A percentile compares a stretch with the other conserved stretches of the same genome.
These are phyloP conservation scores for Eucalyptus victrix DNA, from an alignment of 345 rosid species.

Conservation along the genomic window DNA sequence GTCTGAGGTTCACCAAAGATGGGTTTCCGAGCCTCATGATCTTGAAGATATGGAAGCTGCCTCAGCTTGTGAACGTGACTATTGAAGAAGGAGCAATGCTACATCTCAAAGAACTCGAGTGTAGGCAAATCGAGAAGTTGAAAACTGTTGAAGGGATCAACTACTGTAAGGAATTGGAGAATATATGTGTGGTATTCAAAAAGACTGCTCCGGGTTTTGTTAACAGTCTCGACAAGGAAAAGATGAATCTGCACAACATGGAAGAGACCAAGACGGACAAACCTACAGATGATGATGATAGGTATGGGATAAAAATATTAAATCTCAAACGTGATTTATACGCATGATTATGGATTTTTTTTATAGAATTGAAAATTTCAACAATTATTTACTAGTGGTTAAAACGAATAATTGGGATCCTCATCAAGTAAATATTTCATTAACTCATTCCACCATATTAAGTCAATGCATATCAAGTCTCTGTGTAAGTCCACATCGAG, in stretches of 20 bases:
- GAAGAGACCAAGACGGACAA: no score
- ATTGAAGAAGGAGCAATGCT: background rate
- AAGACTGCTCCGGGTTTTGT: fast-evolving
- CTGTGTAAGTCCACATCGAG: fast-evolving
- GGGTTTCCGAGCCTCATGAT: background rate
- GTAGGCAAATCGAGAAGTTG: background rate
- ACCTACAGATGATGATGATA: no score
- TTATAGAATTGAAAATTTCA: no score
- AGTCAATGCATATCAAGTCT: no score
- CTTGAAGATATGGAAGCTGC: background rate
- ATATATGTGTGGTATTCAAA: fast-evolving
- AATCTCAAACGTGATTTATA: no score
- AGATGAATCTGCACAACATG: fast-evolving
- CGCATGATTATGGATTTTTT: no score
- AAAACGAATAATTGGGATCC: no score
- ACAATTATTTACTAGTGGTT: no score
- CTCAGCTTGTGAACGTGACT: fast-evolving
- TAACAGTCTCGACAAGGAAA: no score
- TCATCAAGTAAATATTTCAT: no score
- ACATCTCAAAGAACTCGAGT: background rate
- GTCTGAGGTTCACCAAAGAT: fast-evolving
- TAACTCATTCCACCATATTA: no score
- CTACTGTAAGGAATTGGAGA: fast-evolving
- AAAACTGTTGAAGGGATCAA: background rate
- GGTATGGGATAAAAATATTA: no score